Percentiles rank a stretch among this genome's conserved stretches.
Conservation (phyloP, 164 flowering plant species). For the Aristolochia fimbriata region DNA sequence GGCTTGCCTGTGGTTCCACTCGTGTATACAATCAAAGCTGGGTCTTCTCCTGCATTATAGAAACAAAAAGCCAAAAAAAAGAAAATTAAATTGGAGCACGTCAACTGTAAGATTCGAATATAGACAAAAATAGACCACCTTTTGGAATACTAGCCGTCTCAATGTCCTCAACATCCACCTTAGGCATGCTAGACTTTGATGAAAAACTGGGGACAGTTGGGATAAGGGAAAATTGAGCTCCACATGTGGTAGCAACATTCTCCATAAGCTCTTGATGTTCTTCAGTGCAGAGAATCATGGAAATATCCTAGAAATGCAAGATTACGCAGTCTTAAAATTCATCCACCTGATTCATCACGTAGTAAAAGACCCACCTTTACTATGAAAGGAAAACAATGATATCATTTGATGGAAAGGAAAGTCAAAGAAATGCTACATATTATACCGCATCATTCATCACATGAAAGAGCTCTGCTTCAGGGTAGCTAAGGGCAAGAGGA, state of each 20-base stretch:
- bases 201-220: slow-evolving; percentile 39
- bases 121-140: slow-evolving; percentile 25
- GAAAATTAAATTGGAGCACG: background rate
- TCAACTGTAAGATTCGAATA: background rate
- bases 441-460: slow-evolving; percentile 94
- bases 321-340: background rate
- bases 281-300: slow-evolving; percentile 74
- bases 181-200: slow-evolving; percentile 12
- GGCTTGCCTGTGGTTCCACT: slow-evolving; percentile 99
- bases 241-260: slow-evolving; percentile 61
- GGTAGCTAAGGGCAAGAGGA: slow-evolving; percentile 97
- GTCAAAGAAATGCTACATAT: background rate
- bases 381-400: background rate
- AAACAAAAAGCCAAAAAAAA: background rate
- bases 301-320: slow-evolving; percentile 48
- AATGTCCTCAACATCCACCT: slow-evolving; percentile 16
- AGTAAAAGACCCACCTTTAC: background rate
- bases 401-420: too few species aligned
- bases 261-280: slow-evolving; percentile 70
- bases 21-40: slow-evolving; percentile 85
- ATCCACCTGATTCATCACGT: background rate
- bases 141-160: slow-evolving; percentile 17
- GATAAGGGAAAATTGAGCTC: slow-evolving; percentile 54
- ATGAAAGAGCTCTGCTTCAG: slow-evolving; percentile 87
- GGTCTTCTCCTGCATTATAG: slow-evolving; percentile 47